phyloP scores from a whole-genome alignment of 306 rosid species.

The Quercus alba region DNA sequence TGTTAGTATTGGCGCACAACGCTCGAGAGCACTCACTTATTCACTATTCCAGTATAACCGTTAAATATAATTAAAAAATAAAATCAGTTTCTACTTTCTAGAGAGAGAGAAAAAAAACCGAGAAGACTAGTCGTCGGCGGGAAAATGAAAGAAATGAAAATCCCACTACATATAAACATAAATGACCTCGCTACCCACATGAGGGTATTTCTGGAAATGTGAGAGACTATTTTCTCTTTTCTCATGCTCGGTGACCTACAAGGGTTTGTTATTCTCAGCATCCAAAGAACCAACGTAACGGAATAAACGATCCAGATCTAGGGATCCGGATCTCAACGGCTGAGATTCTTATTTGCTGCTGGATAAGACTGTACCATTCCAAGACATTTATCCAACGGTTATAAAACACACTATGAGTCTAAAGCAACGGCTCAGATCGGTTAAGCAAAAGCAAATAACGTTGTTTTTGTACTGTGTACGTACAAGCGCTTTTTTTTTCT shows the following conservation, averaged over 20 bases:
- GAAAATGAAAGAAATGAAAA: not conserved
- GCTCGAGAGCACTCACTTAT: constrained; percentile 22
- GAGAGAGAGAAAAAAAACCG: constrained; percentile 9
- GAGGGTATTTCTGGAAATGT: constrained; percentile 34
- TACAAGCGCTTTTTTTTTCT: not conserved
- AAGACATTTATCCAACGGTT: constrained; percentile 36
- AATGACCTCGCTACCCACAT: constrained; percentile 27
- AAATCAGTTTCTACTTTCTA: constrained; percentile 14
- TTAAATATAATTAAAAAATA: not conserved
- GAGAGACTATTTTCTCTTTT: constrained; percentile 26
- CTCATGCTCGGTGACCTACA: not conserved
- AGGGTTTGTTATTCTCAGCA: constrained; percentile 22
- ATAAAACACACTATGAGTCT: not conserved
- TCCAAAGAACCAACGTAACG: constrained; percentile 51
- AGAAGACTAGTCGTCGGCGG: constrained; percentile 28
- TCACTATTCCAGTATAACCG: constrained; percentile 42
- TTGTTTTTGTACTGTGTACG: not conserved
- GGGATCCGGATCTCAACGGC: constrained; percentile 55
- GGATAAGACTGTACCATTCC: not conserved
- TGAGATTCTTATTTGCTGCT: constrained; percentile 24
- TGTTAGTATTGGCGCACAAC: constrained; percentile 7
- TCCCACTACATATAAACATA: not conserved
- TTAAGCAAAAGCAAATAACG: constrained; percentile 15
- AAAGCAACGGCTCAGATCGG: constrained; percentile 39
- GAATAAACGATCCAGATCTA: constrained; percentile 69